Base-by-base conservation (phyloP, 2,329 filamentous ascomycete species). In the Aphanocladium album region DNA sequence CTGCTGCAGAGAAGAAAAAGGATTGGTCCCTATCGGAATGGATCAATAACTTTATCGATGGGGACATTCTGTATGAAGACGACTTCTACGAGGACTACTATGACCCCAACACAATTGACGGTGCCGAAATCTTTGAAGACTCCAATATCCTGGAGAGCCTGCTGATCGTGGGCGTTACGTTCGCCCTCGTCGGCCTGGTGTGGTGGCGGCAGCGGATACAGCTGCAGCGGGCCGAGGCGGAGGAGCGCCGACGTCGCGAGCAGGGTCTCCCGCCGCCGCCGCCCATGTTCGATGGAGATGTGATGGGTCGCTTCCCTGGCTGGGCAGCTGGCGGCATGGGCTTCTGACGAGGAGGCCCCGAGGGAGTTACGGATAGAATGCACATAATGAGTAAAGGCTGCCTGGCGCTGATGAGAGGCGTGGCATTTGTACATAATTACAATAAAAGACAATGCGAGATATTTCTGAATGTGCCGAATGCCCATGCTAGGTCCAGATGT, bases 61-160 rank as follows among this genome's bases (percentile, higher is more conserved):
- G 89, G 56, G 85, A 90, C 61, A 78, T 80, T 39, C 83, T 83
- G 67, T 89, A 91, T 61, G 83, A 88, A 27, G 82, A 83, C 3
- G 79, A 77, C 5, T 69, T 71, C 12, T 85, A 86, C 64, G 81
- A 84, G 16, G 81, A 83, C 33, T 71, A 78, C 33, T 82, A 82
- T 57, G 80, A 83, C 37, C 83, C 83, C 41, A 56, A 56, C 54
- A 78, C 77, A 71, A 80, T 80, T 5, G 80, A 79, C 14, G 83
- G 79, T 12, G 80, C 85, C 62, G 86, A 89, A 56, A 86, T 87
- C 2, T 75, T 87, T 2, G 80, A 89, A 33, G 89, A 93, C 55
- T 91, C 92, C 51, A 90, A 91, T 14, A 77, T 96, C 17, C 61
- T 97, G 12, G 95, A 98, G 74, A 93, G 89, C 47, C 75, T 97